Evolutionary conservation across 2,329 filamentous ascomycete genomes (phyloP), one percentile per base, ranked within the genome.

Genomic region (Penicillium corylophilum): DNA sequence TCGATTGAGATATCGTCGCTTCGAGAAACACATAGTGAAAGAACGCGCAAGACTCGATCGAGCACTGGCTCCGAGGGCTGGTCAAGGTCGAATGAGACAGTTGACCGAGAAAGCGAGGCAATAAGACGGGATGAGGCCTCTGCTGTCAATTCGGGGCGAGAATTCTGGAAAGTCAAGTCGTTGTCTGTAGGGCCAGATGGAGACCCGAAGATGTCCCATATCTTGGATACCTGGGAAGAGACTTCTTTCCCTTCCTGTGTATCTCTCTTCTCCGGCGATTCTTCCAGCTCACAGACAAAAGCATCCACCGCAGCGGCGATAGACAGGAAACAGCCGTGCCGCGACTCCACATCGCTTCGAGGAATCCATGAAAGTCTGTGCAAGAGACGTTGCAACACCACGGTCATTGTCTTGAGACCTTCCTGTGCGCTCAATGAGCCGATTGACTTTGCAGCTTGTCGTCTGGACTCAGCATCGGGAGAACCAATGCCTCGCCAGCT

Each of bases 401-500:
- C 51, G 2, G 49, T 47, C 39, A 74, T 53, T 1, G 64, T 65
- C 35, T 63, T 64, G 57, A 64, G 71, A 1, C 61, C 63, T 39
- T 63, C 51, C 35, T 73, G 69, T 5, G 58, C 57, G 38, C 71
- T 72, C 28, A 77, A 51, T 13, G 51, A 56, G 12, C 89, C 89
- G 61, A 93, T 85, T 0, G 89, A 85, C 1, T 71, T 72, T 1
- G 88, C 90, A 13, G 90, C 86, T 44, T 83, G 81, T 60, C 89
- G 81, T 54, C 94, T 82, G 1, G 90, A 90, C 5, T 80, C 75
- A 0, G 85, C 80, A 68, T 96, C 91, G 8, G 84, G 77, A 57
- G 95, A 90, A 0, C 87, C 86, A n/a, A 95, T 82, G 1, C 94
- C 94, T 69, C 93, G 82, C 94, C 94, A 99, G 18, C 84, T 85